phyloP scores from a whole-genome alignment of 129 eudicot genomes.

The sunflower (Helianthus annuus) region HanXRQr2.0-SUNRISE NC_035449.2:39667485-39667984 shows the following conservation, averaged over 20 bases:
- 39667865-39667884: neutral
- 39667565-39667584: no score
- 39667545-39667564: no score
- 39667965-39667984: neutral
- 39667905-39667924: neutral
- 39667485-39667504: no score
- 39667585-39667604: no score
- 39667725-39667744: neutral
- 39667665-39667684: neutral
- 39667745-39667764: neutral
- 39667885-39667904: neutral
- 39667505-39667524: no score
- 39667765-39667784: no score
- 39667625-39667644: no score
- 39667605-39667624: no score
- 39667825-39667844: no score
- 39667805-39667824: neutral
- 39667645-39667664: no score
- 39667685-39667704: neutral
- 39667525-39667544: no score
- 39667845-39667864: neutral
- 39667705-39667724: neutral
- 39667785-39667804: neutral
- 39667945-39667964: neutral
- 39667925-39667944: conserved; percentile 5